These are phyloP conservation scores for Coemansia sp. DNA, from an alignment of 192 early-diverging fungal species.

Conservation along the genomic window DNA sequence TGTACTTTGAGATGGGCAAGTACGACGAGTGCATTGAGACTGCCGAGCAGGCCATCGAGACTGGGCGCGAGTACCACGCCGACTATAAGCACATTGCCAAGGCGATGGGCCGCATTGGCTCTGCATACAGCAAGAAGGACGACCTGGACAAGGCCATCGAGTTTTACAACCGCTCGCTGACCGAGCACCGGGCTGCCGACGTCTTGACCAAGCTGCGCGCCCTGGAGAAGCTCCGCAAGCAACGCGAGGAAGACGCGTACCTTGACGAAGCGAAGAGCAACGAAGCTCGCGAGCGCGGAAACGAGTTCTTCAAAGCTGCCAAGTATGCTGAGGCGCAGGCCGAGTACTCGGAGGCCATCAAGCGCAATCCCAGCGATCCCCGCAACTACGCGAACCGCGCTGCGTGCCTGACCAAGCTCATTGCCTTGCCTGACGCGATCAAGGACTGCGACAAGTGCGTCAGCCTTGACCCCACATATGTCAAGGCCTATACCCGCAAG, in stretches of 20 bases:
- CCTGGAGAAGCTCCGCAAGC: constrained; percentile 75
- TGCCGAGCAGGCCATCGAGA: constrained; percentile 88
- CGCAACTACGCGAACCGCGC: constrained; percentile 96
- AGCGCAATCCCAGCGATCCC: constrained; percentile 87
- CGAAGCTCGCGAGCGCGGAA: constrained; percentile 91
- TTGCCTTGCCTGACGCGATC: constrained; percentile 90
- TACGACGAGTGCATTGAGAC: constrained; percentile 91
- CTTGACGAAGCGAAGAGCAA: constrained; percentile 76
- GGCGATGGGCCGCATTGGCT: constrained; percentile 88
- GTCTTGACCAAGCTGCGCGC: constrained; percentile 86
- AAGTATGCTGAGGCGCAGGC: constrained; percentile 85
- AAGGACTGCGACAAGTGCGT: constrained; percentile 94
- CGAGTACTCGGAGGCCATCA: constrained; percentile 94
- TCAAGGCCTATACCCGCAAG: constrained; percentile 96
- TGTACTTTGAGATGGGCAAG: constrained; percentile 90
- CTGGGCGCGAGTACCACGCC: constrained; percentile 82
- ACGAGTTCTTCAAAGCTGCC: constrained; percentile 87
- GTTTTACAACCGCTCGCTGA: constrained; percentile 87
- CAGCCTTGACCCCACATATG: constrained; percentile 78
- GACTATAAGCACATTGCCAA: constrained; percentile 97
- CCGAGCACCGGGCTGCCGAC: constrained; percentile 94
- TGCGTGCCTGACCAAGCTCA: constrained; percentile 90
- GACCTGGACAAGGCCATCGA: constrained; percentile 85
- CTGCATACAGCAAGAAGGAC: constrained; percentile 78
- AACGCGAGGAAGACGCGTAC: constrained; percentile 83